A percentile compares a stretch with the other conserved stretches of the same genome.
phyloP scores from a whole-genome alignment of 2,329 filamentous ascomycete species.

The Fusarium sp. region DNA sequence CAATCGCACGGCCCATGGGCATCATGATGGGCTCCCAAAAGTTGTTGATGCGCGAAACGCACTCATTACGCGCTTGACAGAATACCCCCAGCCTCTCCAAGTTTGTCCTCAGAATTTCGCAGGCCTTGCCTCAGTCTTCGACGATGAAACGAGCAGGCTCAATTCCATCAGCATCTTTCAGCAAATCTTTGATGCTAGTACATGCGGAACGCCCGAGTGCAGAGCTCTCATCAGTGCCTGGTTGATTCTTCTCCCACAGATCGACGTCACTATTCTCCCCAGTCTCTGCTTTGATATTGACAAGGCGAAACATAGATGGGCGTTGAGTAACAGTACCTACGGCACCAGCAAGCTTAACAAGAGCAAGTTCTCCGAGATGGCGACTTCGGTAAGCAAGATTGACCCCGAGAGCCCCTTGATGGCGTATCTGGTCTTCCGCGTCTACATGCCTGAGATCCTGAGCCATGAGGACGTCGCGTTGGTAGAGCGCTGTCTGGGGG shows the following conservation, averaged over 20 bases:
- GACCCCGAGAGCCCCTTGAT: not conserved
- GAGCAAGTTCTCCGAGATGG: not conserved
- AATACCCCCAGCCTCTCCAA: not conserved
- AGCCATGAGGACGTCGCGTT: not conserved
- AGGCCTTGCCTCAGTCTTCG: not conserved
- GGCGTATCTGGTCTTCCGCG: not conserved
- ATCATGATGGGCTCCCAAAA: too few species aligned
- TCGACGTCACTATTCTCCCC: not conserved
- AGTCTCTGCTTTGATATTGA: not conserved
- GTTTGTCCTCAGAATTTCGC: not conserved
- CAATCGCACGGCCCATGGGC: too few species aligned
- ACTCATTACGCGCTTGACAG: not conserved
- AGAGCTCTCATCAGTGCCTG: not conserved
- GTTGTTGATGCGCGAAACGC: too few species aligned
- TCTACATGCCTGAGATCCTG: not conserved
- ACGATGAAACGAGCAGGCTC: not conserved
- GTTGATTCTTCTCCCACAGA: not conserved
- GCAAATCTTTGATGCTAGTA: not conserved
- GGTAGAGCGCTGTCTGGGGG: not conserved
- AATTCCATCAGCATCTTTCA: not conserved
- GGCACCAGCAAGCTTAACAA: not conserved
- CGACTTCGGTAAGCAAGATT: not conserved
- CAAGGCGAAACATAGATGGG: not conserved
- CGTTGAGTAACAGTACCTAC: not conserved
- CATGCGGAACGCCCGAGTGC: not conserved